These are phyloP conservation scores for Clonostachys rosea DNA, from an alignment of 2,329 filamentous ascomycete genomes.

Conservation along the genomic window DNA sequence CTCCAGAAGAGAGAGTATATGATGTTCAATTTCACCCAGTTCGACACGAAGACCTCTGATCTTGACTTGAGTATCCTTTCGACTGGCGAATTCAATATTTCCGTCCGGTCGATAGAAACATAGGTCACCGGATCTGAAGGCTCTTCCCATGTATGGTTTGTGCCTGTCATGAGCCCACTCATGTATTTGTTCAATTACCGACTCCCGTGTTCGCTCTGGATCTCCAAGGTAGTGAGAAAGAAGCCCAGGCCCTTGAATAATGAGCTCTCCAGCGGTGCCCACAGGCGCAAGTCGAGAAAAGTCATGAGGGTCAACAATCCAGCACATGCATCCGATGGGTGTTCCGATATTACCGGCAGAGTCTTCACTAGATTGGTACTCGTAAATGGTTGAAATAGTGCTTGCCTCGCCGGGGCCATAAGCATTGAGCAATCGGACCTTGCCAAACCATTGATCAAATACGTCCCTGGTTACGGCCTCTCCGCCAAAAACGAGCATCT, in stretches of 20 bases:
- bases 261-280: constrained; percentile 7
- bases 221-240: constrained; percentile 31
- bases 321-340: not conserved
- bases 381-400: constrained; percentile 3
- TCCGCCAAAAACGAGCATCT: constrained; percentile 3
- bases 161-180: not conserved
- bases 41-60: constrained; percentile 47
- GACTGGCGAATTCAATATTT: not conserved
- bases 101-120: not conserved
- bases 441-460: constrained; percentile 3
- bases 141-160: not conserved
- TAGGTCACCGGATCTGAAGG: constrained; percentile 6
- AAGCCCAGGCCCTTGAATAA: constrained; percentile 23
- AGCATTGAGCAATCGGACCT: constrained; percentile 2
- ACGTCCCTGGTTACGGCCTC: constrained; percentile 4
- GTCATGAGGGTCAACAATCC: constrained; percentile 1
- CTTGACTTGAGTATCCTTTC: constrained; percentile 33
- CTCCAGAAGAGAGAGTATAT: not conserved
- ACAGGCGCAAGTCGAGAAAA: constrained; percentile 2
- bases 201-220: constrained; percentile 15
- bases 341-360: not conserved
- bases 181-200: constrained; percentile 15
- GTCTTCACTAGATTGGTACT: not conserved
- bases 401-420: constrained; percentile 5
- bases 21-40: constrained; percentile 14